Evolutionary conservation across 768 basidiomycete species (phyloP).

Genomic region (Hericium alpestre): DNA sequence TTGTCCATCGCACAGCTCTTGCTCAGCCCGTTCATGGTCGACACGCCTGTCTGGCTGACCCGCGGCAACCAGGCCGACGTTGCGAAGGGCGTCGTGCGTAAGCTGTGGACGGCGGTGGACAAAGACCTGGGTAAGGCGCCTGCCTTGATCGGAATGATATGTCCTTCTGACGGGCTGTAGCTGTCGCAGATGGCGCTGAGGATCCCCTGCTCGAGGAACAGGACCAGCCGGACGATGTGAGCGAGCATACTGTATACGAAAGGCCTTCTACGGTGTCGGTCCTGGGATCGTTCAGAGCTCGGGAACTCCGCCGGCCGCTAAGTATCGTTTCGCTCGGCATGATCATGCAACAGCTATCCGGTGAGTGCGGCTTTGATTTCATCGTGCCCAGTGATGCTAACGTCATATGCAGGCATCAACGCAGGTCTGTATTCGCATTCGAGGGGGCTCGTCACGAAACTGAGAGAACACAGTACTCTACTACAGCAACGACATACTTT

Average conservation of each 20-base stretch:
- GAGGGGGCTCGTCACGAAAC: not conserved
- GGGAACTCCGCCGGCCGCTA: constrained; percentile 52
- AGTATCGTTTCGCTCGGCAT: constrained; percentile 59
- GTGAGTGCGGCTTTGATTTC: constrained; percentile 16
- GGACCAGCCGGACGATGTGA: constrained; percentile 15
- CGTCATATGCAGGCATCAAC: constrained; percentile 49
- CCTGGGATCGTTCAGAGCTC: constrained; percentile 35
- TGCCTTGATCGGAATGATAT: not conserved
- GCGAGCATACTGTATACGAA: constrained; percentile 8
- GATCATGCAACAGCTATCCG: constrained; percentile 72
- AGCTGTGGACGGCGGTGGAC: constrained; percentile 42
- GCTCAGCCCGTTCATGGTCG: constrained; percentile 42
- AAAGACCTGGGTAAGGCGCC: constrained; percentile 7
- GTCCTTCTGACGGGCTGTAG: constrained; percentile 18
- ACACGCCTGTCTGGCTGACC: constrained; percentile 63
- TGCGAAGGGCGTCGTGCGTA: constrained; percentile 32
- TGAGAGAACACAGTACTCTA: constrained; percentile 52
- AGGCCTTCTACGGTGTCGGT: constrained; percentile 31
- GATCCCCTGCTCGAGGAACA: constrained; percentile 15
- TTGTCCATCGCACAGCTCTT: constrained; percentile 51
- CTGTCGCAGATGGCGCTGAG: constrained; percentile 1
- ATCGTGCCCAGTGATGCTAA: not conserved
- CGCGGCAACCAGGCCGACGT: constrained; percentile 39
- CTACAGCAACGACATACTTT: constrained; percentile 83
- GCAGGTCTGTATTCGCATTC: constrained; percentile 34